Evolutionary conservation across 352 stramenopile genomes (phyloP).

Genomic region (Pythium coloratum): DNA sequence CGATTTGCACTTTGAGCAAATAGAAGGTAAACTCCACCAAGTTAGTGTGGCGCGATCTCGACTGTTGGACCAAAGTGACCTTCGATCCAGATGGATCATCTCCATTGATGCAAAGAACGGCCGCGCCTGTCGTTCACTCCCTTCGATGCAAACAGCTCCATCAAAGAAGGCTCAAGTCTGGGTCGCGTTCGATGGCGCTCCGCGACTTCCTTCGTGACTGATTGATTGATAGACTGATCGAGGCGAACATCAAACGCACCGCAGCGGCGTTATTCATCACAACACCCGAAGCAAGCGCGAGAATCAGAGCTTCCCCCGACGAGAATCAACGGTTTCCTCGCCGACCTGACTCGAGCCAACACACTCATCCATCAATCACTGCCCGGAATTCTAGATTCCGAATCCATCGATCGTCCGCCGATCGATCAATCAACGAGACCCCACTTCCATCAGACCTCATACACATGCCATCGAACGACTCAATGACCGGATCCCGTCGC

Average conservation of each 20-base stretch:
- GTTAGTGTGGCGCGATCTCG: neutral
- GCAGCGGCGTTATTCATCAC: neutral
- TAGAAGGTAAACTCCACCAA: neutral
- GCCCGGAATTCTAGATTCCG: neutral
- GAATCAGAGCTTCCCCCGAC: neutral
- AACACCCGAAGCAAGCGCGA: neutral
- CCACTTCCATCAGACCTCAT: neutral
- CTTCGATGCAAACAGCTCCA: no score
- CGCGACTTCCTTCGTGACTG: neutral
- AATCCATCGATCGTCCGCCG: neutral
- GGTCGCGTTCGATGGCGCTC: neutral
- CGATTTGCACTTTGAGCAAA: neutral
- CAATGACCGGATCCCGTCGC: no score
- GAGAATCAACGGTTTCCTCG: neutral
- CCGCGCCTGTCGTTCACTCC: neutral
- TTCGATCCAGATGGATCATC: neutral
- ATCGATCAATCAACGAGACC: neutral
- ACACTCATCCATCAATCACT: neutral
- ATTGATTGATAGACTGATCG: neutral
- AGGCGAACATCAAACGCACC: neutral
- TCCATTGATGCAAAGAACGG: neutral
- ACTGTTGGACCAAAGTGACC: neutral
- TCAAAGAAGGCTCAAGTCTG: neutral
- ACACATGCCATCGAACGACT: neutral
- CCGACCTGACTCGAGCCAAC: neutral